Evolutionary conservation across 805 yeast species (phyloP), one percentile per base, ranked within the genome.

Genomic region (Tetrapisispora iriomotensis): DNA sequence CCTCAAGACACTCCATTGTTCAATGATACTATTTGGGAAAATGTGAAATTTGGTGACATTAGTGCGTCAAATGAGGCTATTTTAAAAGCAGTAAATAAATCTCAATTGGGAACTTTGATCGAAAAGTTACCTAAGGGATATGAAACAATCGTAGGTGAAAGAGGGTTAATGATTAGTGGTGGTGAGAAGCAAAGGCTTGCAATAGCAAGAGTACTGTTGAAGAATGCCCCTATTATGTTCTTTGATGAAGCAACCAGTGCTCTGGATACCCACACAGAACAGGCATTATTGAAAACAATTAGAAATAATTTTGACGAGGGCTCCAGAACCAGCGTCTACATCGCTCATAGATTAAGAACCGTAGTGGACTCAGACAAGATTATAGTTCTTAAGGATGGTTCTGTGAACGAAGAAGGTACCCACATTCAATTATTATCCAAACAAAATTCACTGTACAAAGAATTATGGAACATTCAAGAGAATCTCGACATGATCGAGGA

Each of bases 141-240:
- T 29, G 67, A 81, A 22, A 92, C 97, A 0, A 68, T 84, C 42
- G 98, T 92, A 14, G 98, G 98, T 36, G 98, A 92, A 60, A 69
- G 94, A 55, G 98, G 98, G n/a, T 72, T 92, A 72, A 92, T 92
- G 98, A 88, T 92, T 34, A 86, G 96, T 20, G 98, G 98, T n/a
- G 98, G 98, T 44, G 98, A 92, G 59, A 88, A 92, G 58, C 98
- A 92, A 62, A 68, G 98, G 45, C 67, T 92, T 31, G 97, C 98
- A 0, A 86, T 92, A 47, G 92, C 96, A 1, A 71, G 98, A 46
- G 74, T 92, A n/a, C 61, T 92, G 32, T 64, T 92, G 49, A 92
- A 92, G 60, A 71, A 76, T 46, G 77, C 96, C 0, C 90, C 92
- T 21, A 85, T 92, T 36, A 82, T 94, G 40, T 90, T 92, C 60